These are phyloP conservation scores for Podila horticola DNA, from an alignment of 192 early-diverging fungal genomes.

Conservation along the genomic window DNA sequence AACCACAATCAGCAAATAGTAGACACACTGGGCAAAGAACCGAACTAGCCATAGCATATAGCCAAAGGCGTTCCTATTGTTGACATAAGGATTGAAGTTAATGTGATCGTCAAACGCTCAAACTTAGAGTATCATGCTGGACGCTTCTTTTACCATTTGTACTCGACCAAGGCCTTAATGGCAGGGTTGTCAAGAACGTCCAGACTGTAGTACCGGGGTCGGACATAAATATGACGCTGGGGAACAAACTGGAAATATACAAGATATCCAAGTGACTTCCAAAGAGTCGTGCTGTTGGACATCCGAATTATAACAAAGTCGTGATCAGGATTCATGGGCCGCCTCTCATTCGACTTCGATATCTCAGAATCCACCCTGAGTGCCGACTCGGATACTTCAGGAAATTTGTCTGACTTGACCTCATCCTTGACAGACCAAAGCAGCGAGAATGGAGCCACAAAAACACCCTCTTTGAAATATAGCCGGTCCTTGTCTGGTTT, in stretches of 20 bases:
- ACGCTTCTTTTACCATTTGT: constrained; percentile 25
- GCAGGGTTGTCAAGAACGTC: constrained; percentile 23
- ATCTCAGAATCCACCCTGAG: background rate
- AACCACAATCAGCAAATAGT: background rate
- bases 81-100: background rate
- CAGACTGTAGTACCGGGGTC: background rate
- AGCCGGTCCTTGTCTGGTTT: background rate
- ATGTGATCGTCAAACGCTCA: background rate
- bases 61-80: background rate
- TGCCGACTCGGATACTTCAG: background rate
- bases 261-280: background rate
- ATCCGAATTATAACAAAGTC: too few relatives aligned
- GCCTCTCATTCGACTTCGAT: too few relatives aligned
- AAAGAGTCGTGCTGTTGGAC: background rate
- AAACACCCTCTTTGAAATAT: background rate
- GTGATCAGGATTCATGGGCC: too few relatives aligned
- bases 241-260: background rate
- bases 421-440: background rate
- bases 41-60: background rate
- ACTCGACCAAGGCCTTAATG: constrained; percentile 19
- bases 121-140: too few relatives aligned
- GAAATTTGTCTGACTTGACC: background rate
- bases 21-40: background rate
- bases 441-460: background rate
- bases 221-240: background rate